A percentile compares a stretch with the other conserved stretches of the same genome.
Evolutionary conservation across 164 flowering plant genomes (phyloP).

Genomic region (Nelumbo lutea): DNA sequence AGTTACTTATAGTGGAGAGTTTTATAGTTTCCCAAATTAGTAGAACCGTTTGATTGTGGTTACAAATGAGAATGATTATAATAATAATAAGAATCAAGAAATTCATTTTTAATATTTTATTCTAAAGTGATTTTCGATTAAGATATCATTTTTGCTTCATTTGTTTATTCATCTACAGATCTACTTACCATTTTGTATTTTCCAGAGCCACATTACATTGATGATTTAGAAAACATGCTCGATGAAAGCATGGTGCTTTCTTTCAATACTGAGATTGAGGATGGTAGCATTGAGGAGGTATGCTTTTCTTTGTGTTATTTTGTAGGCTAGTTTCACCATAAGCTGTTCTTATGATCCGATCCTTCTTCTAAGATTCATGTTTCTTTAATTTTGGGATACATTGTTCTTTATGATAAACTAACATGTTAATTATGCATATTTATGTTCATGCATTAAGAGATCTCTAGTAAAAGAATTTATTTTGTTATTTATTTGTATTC

Average conservation of each 20-base stretch:
- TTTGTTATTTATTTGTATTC: no score
- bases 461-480: no score
- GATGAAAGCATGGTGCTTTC: slow-evolving; percentile 30
- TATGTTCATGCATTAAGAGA: no score
- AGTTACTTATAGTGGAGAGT: no score
- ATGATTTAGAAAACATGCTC: slow-evolving; percentile 36
- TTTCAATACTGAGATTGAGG: slow-evolving; percentile 36
- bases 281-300: slow-evolving; percentile 47
- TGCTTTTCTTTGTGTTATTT: neutral
- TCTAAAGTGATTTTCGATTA: neutral
- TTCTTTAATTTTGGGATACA: no score
- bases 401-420: no score
- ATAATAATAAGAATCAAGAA: neutral
- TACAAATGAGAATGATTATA: neutral
- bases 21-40: no score
- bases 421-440: no score
- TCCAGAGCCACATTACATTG: slow-evolving; percentile 26
- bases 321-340: neutral
- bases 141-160: neutral
- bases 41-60: no score
- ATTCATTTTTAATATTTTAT: neutral
- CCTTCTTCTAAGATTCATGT: no score
- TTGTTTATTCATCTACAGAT: neutral
- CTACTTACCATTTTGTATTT: neutral
- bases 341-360: neutral